These are phyloP conservation scores for Herpetospermum pedunculosum DNA, from an alignment of 306 rosid genomes.

Conservation along the genomic window DNA sequence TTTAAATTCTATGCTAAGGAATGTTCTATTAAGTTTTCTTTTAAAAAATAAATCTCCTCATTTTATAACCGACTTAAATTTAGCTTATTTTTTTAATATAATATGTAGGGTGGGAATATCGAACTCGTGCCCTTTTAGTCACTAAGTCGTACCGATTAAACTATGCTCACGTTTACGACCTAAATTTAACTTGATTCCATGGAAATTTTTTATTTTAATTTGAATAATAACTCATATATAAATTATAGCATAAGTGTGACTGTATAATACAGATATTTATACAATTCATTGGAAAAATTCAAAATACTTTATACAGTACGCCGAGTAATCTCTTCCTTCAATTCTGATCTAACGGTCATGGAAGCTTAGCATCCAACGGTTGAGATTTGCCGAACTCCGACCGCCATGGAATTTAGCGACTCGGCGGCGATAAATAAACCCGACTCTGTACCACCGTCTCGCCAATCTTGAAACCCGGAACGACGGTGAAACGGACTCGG, in stretches of 20 bases:
- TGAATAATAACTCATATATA: neutral
- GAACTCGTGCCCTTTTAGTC: too few relatives aligned
- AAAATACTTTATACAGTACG: conserved; percentile 6
- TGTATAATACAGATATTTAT: conserved; percentile 6
- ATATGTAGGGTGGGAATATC: too few relatives aligned
- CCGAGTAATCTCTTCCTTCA: neutral
- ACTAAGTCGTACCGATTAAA: too few relatives aligned
- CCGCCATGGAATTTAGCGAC: neutral
- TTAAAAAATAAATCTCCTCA: too few relatives aligned
- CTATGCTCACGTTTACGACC: too few relatives aligned
- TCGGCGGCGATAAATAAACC: conserved; percentile 51
- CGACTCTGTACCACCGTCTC: conserved; percentile 61
- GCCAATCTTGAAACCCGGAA: conserved; percentile 77
- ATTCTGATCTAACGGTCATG: conserved; percentile 1
- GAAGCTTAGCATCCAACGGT: neutral
- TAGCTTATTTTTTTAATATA: too few relatives aligned
- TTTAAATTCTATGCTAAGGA: too few relatives aligned
- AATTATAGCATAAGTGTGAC: neutral
- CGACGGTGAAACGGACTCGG: conserved; percentile 65
- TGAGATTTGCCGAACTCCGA: neutral
- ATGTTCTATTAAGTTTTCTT: neutral
- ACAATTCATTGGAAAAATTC: conserved; percentile 4
- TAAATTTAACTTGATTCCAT: too few relatives aligned
- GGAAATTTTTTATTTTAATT: neutral
- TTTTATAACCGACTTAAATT: too few relatives aligned